Evolutionary conservation across 140 eudicot species (phyloP).

Genomic region (Ambrosia hybrid): DNA sequence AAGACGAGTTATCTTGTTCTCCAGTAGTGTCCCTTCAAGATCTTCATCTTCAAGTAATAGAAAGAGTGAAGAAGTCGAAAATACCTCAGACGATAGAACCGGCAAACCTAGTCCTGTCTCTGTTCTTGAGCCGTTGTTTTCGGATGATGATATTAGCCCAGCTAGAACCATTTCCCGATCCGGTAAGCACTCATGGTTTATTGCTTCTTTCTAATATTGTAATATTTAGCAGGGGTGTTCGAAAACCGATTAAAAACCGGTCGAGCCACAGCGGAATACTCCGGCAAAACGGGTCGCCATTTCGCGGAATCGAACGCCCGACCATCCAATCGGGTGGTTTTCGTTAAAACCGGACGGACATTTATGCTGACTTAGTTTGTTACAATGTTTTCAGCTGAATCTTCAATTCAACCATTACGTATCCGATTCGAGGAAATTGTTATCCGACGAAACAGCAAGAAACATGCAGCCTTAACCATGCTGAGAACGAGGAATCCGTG

Average conservation of each 20-base stretch:
- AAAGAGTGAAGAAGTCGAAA: slow-evolving; percentile 43
- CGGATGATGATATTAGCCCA: slow-evolving; percentile 81
- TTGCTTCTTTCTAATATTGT: slow-evolving; percentile 1
- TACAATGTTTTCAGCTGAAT: slow-evolving; percentile 38
- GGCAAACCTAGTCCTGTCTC: slow-evolving; percentile 88
- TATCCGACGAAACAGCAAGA: slow-evolving; percentile 31
- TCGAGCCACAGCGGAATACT: too few species aligned
- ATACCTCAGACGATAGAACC: slow-evolving; percentile 51
- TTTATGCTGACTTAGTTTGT: slow-evolving; percentile 22
- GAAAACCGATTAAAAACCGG: not conserved
- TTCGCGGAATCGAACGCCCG: not conserved
- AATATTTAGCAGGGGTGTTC: not conserved
- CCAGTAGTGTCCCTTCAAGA: slow-evolving; percentile 42
- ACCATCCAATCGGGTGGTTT: too few species aligned
- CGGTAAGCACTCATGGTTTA: slow-evolving; percentile 38
- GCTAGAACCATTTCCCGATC: slow-evolving; percentile 50
- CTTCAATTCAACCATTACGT: slow-evolving; percentile 63
- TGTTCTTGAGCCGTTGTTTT: slow-evolving; percentile 81
- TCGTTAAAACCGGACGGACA: not conserved
- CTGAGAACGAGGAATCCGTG: slow-evolving; percentile 67
- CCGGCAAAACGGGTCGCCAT: not conserved
- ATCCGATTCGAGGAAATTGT: slow-evolving; percentile 63
- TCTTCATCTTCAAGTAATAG: slow-evolving; percentile 26
- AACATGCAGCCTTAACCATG: slow-evolving; percentile 30
- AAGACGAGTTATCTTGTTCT: slow-evolving; percentile 44